Evolutionary conservation across 176 grass and related monocot species (phyloP), one percentile per base, ranked within the genome.

Genomic region (Triticum urartu): DNA sequence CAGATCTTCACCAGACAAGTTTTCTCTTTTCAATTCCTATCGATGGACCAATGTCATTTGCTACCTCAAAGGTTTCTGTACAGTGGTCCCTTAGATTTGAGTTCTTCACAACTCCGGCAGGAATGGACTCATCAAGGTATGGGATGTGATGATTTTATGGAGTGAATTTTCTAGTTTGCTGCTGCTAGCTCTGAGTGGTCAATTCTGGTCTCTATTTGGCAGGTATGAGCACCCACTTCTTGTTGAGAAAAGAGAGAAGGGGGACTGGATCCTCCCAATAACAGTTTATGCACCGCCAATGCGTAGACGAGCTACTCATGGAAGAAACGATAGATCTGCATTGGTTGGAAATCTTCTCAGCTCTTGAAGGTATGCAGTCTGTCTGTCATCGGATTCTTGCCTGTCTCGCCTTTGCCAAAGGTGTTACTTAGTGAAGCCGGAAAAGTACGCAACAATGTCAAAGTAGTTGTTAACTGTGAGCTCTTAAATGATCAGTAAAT

Each of bases 1-100:
- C 85, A n/a, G 97, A 99, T 80, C 82, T 99, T 82, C 84, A 83
- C 75, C 92, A 99, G 83, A 96, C 97, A 69, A 94, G 97, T 69
- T 99, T 94, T 93, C 94, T 99, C 22, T 99, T 99, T 77, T 99
- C 97, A 28, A 76, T 96, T 87, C 94, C 97, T 73, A 91, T 94
- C 33, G 97, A 99, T 34, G 94, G 97, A 70, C 97, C 97, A 25
- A 96, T 95, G 93, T 94, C 93, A 59, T 95, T 99, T 79, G 91
- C 94, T 35, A 96, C 94, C 38, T 89, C 97, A 45, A 95, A 98
- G 65, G 88, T 96, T 48, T 92, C 94, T 21, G 92, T 98, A 69
- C 90, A 94, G 26, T 99, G 97, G 94, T 99, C 93, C 38, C 94
- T 99, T 78, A 84, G 79, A 59, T 99, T 99, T 77, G 97, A 96